Evolutionary conservation across 257 asterid genomes (phyloP), one percentile per base, ranked within the genome.

Genomic region (Schizonepeta tenuifolia): DNA sequence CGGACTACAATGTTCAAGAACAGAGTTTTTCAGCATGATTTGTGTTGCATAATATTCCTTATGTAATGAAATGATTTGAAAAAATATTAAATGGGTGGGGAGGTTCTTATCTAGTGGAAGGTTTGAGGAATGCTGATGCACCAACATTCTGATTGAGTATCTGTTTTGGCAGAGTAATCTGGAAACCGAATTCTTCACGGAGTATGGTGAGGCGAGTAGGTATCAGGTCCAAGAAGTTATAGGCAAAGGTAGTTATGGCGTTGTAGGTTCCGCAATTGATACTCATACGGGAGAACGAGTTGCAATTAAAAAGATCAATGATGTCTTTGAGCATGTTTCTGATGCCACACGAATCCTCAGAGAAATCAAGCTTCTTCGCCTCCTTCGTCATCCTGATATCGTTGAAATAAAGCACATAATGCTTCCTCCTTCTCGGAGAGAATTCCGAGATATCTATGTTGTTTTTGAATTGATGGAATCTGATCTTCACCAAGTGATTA

Each of bases 391-490:
- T 79, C 98, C 98, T 9, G 97, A 94, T 78, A 86, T 94, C 71
- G 98, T 94, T 66, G 95, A 89, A 70, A 89, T 94, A 78, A 94
- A 89, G 72, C 98, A 94, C 79, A 88, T 93, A 58, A 93, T 91
- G 97, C 97, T 93, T 62, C 98, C 97, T 64, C 98, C 98, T 46
- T 91, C 98, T 22, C 82, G 97, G 49, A 87, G 98, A 83, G 98
- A 93, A 78, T 93, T 93, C 82, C 84, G 78, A 41, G 97, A 93
- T 80, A 91, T 93, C 24, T 93, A 87, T 67, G 96, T 93, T 78
- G 90, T 93, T 79, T 93, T 93, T 67, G 97, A 93, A 75, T 82
- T 93, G 82, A 93, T 93, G 98, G 98, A 93, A 71, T 93, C 98
- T 76, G 98, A 93, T 75, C 96, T 93, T 72, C 98, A 93, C 77